phyloP scores from a whole-genome alignment of 2,329 filamentous ascomycete genomes.

The Microcera coccophila region DNA sequence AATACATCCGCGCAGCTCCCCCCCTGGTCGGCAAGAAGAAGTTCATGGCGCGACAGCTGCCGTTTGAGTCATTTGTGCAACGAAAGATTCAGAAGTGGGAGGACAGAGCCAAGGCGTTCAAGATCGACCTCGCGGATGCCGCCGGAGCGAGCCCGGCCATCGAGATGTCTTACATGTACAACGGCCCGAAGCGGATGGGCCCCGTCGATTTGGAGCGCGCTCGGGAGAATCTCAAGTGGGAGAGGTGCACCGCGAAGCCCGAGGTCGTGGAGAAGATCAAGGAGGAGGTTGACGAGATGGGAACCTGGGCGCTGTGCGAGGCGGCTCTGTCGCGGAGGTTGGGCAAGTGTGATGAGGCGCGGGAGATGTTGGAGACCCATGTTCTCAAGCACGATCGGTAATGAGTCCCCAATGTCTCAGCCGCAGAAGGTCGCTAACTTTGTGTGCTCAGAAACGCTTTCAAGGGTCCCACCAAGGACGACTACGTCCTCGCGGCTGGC shows the following conservation, averaged over 20 bases:
- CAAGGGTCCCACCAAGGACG: constrained; percentile 60
- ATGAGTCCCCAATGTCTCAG: no score
- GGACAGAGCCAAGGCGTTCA: constrained; percentile 63
- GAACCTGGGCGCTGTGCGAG: constrained; percentile 62
- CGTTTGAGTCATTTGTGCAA: constrained; percentile 80
- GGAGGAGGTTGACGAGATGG: constrained; percentile 56
- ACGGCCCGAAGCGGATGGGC: constrained; percentile 78
- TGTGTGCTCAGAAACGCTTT: constrained; percentile 44
- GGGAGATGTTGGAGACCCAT: constrained; percentile 57
- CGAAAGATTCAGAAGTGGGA: constrained; percentile 90
- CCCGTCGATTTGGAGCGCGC: constrained; percentile 60
- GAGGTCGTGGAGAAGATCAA: constrained; percentile 44
- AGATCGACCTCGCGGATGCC: constrained; percentile 70
- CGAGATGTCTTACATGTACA: constrained; percentile 95
- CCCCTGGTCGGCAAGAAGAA: constrained; percentile 76
- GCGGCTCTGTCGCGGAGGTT: constrained; percentile 64
- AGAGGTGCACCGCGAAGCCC: constrained; percentile 51
- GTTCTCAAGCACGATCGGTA: constrained; percentile 64
- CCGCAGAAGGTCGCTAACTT: background rate
- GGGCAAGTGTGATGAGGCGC: constrained; percentile 61
- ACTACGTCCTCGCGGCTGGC: constrained; percentile 69
- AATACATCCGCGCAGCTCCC: constrained; percentile 68
- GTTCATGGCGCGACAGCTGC: constrained; percentile 84
- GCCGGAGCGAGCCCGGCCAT: constrained; percentile 75
- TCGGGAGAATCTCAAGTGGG: constrained; percentile 60